Evolutionary conservation across 371 early-diverging fungal species (phyloP).

Genomic region (Mucor lusitanicus): DNA sequence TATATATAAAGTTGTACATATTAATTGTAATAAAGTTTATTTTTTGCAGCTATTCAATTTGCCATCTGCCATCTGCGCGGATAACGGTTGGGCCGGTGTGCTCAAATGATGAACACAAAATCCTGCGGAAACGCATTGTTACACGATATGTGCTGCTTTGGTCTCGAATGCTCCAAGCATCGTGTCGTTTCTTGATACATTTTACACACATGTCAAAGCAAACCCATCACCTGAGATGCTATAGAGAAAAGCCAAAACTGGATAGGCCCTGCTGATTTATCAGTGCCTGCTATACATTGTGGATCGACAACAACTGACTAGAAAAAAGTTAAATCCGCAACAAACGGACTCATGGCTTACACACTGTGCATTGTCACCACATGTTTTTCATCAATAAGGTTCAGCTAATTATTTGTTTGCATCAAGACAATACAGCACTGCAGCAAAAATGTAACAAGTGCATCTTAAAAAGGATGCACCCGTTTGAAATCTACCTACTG

Average conservation of each 20-base stretch:
- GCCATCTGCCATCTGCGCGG: too few species aligned
- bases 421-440: background rate
- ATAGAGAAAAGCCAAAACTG: background rate
- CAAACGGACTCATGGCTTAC: background rate
- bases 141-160: background rate
- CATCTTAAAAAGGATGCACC: background rate
- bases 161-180: background rate
- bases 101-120: background rate
- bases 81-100: too few species aligned
- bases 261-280: too few species aligned
- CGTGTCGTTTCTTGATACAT: too few species aligned
- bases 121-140: background rate
- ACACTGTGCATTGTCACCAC: background rate
- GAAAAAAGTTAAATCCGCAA: background rate
- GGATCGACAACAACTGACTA: background rate
- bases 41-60: background rate
- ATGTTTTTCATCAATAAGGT: background rate
- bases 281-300: too few species aligned
- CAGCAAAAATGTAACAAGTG: background rate
- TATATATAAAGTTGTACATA: background rate
- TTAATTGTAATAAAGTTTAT: background rate
- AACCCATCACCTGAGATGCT: too few species aligned
- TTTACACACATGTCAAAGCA: too few species aligned
- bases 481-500: too few species aligned
- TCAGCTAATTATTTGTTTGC: background rate